Evolutionary conservation across 345 rosid genomes (phyloP).

Genomic region (Trapa bicornis): DNA sequence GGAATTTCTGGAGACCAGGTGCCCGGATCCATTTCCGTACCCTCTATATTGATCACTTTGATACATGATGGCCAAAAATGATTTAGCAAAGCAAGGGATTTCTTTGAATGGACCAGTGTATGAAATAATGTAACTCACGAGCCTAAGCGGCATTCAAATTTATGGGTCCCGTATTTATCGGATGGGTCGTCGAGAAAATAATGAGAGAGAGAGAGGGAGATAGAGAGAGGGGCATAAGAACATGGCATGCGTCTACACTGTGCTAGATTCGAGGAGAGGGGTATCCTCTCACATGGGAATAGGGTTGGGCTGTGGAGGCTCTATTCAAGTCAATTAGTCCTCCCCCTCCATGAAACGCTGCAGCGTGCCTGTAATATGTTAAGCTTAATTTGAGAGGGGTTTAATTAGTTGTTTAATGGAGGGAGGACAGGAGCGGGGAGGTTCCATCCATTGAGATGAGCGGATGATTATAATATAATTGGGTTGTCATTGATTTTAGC

Average conservation of each 20-base stretch:
- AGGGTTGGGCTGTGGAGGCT: background rate
- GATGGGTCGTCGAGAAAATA: too few relatives aligned
- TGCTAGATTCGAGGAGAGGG: constrained; percentile 1
- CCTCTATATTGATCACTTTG: too few relatives aligned
- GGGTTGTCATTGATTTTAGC: background rate
- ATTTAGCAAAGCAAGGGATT: too few relatives aligned
- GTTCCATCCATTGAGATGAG: background rate
- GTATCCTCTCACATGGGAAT: constrained; percentile 2
- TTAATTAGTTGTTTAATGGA: background rate
- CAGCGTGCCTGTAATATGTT: background rate
- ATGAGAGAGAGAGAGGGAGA: too few relatives aligned
- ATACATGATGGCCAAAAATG: too few relatives aligned
- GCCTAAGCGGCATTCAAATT: background rate
- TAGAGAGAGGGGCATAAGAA: background rate
- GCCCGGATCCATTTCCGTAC: too few relatives aligned
- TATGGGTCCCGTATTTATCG: too few relatives aligned
- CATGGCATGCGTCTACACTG: background rate
- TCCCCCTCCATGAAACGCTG: background rate
- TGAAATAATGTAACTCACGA: too few relatives aligned
- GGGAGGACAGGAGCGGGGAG: too few relatives aligned
- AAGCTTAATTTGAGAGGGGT: background rate
- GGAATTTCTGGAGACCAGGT: too few relatives aligned
- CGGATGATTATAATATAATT: background rate
- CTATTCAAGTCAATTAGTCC: background rate
- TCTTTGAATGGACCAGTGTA: too few relatives aligned